A percentile compares a stretch with the other conserved stretches of the same genome.
phyloP scores from a whole-genome alignment of 2,329 filamentous ascomycete species.

The Sporothrix brunneoviolacea region DNA sequence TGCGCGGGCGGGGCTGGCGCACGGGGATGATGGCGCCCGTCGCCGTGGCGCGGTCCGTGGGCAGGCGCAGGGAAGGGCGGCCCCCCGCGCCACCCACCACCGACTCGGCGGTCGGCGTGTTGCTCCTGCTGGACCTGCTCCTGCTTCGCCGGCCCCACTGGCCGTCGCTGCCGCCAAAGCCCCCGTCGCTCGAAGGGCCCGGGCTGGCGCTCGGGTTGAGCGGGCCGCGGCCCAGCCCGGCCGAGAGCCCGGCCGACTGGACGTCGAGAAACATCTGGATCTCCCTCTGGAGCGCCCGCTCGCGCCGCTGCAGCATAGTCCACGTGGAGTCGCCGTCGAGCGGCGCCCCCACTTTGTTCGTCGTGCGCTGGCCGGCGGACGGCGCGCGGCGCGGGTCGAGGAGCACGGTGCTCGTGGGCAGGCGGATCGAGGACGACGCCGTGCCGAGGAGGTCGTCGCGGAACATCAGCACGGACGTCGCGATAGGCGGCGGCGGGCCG shows the following conservation, averaged over 20 bases:
- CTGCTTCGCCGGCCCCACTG: conserved; percentile 17
- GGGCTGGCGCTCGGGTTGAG: conserved; percentile 19
- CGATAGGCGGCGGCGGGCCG: conserved; percentile 47
- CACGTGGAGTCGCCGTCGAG: conserved; percentile 39
- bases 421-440: conserved; percentile 19
- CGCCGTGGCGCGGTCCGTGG: conserved; percentile 22
- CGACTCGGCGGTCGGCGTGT: conserved; percentile 30
- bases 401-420: conserved; percentile 30
- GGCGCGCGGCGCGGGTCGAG: conserved; percentile 26
- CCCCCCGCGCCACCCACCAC: conserved; percentile 22
- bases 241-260: conserved; percentile 39
- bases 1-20: conserved; percentile 48
- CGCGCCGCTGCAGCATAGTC: conserved; percentile 39
- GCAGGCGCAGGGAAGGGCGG: conserved; percentile 29
- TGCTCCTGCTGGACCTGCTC: conserved; percentile 22
- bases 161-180: conserved; percentile 15
- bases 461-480: conserved; percentile 34
- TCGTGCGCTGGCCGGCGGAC: background rate
- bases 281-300: conserved; percentile 39
- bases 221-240: conserved; percentile 27
- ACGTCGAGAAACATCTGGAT: conserved; percentile 43
- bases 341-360: conserved; percentile 9
- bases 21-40: conserved; percentile 52
- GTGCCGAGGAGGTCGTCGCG: conserved; percentile 20
- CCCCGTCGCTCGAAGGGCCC: conserved; percentile 30